Percentiles rank a stretch among this genome's conserved stretches.
phyloP scores from a whole-genome alignment of 352 stramenopile genomes.

The Phytophthora tubulina region DNA sequence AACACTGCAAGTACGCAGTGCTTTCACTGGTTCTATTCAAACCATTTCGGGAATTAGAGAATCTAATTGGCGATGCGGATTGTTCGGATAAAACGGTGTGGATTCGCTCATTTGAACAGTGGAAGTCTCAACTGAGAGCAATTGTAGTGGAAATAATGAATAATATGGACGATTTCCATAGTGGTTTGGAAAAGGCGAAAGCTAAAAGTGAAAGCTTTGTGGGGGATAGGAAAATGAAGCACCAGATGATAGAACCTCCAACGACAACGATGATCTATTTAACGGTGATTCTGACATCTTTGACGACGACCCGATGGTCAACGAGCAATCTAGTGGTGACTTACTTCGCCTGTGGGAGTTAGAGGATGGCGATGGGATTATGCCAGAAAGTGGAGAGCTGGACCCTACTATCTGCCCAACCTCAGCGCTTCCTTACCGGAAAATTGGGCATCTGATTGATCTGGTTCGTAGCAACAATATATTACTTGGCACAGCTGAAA shows the following conservation, averaged over 20 bases:
- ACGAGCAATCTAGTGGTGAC: background rate
- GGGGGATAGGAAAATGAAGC: background rate
- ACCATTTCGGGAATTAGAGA: background rate
- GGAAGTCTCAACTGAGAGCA: background rate
- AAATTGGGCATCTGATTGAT: background rate
- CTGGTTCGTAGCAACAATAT: background rate
- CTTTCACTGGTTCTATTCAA: background rate
- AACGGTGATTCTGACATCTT: background rate
- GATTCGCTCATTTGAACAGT: background rate
- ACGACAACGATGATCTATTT: background rate
- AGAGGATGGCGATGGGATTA: background rate
- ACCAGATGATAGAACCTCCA: background rate
- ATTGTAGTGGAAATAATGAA: background rate
- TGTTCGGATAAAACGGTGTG: background rate
- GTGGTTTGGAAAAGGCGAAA: background rate
- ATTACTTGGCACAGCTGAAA: background rate
- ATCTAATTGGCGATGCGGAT: background rate
- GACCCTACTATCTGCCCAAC: background rate
- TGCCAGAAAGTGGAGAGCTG: background rate
- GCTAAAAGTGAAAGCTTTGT: background rate
- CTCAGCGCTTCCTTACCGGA: background rate
- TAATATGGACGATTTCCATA: background rate
- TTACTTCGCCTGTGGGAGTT: background rate
- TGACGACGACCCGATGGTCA: background rate
- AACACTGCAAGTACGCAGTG: background rate